Percentiles rank a stretch among this genome's conserved stretches.
These are phyloP conservation scores for Elaeis oleifera DNA, from an alignment of 202 grass and related monocot genomes.

Conservation along the genomic window DNA sequence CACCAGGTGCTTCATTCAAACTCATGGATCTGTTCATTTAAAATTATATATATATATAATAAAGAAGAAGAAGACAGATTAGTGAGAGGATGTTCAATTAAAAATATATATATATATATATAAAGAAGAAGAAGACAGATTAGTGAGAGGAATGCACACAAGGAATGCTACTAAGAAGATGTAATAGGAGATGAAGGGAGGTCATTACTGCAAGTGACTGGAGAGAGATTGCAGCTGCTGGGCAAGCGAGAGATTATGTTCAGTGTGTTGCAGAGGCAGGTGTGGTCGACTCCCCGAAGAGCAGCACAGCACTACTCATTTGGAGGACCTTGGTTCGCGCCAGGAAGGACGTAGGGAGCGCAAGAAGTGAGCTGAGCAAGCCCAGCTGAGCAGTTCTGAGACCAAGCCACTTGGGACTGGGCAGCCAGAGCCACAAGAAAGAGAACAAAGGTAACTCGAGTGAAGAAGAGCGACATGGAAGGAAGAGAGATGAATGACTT, in stretches of 20 bases:
- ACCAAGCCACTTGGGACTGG: conserved; percentile 8
- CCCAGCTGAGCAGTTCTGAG: conserved; percentile 34
- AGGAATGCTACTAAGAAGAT: too few relatives aligned
- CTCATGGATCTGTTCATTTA: too few relatives aligned
- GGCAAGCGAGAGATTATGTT: conserved; percentile 67
- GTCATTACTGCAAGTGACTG: conserved; percentile 38
- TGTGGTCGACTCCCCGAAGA: conserved; percentile 31
- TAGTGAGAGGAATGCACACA: too few relatives aligned
- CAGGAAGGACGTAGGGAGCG: conserved; percentile 45
- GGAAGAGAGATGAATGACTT: not conserved
- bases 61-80: too few relatives aligned
- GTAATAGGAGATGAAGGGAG: too few relatives aligned
- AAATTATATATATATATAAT: too few relatives aligned
- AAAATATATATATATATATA: too few relatives aligned
- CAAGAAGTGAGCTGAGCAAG: conserved; percentile 41
- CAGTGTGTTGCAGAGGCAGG: conserved; percentile 58
- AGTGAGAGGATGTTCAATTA: too few relatives aligned
- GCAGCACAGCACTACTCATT: conserved; percentile 55
- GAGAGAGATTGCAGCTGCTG: conserved; percentile 44
- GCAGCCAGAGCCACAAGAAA: conserved; percentile 9
- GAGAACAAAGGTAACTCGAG: not conserved
- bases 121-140: too few relatives aligned
- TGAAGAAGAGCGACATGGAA: not conserved
- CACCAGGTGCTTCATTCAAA: too few relatives aligned
- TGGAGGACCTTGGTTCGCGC: conserved; percentile 1